Evolutionary conservation across 2,329 filamentous ascomycete genomes (phyloP).

Genomic region (Fusarium marasasianum): DNA sequence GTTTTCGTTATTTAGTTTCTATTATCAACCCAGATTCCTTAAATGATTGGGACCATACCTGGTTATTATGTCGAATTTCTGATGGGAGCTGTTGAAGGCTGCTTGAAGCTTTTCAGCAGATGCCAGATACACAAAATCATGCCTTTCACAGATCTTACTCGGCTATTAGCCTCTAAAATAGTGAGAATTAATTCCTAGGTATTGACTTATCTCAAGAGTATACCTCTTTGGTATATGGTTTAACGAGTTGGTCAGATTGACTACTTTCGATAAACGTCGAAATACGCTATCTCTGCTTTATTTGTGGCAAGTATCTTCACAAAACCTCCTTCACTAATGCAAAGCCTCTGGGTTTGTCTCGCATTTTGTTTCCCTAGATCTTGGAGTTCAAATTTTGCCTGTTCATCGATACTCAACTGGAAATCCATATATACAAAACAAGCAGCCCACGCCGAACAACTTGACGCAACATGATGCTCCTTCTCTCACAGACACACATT

Average conservation of each 20-base stretch:
- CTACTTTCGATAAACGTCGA: background rate
- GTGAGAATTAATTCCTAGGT: fast-evolving
- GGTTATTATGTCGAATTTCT: fast-evolving
- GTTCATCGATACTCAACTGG: background rate
- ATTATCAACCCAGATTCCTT: fast-evolving
- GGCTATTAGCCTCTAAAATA: background rate
- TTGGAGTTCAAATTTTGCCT: background rate
- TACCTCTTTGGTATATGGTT: background rate
- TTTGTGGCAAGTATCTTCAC: no score
- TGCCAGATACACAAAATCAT: fast-evolving
- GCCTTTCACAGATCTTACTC: fast-evolving
- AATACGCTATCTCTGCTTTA: background rate
- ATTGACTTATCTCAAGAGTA: background rate
- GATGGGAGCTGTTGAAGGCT: no score
- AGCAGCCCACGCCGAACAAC: background rate
- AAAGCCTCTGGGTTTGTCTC: no score
- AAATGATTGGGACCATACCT: background rate
- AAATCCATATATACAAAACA: background rate
- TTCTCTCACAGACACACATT: fast-evolving
- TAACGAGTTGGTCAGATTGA: background rate
- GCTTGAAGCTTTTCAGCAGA: background rate
- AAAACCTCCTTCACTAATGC: no score
- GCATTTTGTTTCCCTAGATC: no score
- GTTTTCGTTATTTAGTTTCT: fast-evolving
- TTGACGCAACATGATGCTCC: background rate